A percentile compares a stretch with the other conserved stretches of the same genome.
Conservation (phyloP, 2,329 filamentous ascomycete species). For the Pseudogymnoascus sp. region DNA sequence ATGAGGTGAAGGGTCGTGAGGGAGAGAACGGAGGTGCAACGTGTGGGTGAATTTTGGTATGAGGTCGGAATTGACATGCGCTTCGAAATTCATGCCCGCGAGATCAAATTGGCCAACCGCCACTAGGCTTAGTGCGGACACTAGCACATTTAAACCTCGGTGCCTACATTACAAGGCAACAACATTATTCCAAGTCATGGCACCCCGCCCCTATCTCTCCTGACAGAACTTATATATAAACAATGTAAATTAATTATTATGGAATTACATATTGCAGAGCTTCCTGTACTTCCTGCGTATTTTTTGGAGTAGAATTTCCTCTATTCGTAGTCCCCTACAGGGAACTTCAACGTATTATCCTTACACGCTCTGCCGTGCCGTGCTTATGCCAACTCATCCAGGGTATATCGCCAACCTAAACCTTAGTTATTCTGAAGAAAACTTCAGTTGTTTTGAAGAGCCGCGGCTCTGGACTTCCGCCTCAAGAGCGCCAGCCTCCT, state of each 20-base stretch:
- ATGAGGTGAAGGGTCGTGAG: neutral
- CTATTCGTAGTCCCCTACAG: neutral
- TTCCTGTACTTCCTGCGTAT: neutral
- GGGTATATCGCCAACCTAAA: constrained; percentile 8
- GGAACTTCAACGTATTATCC: neutral
- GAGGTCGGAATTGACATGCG: constrained; percentile 5
- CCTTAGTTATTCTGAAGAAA: neutral
- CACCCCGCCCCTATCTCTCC: neutral
- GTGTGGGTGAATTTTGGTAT: neutral
- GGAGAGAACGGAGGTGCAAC: neutral
- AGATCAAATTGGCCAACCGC: constrained; percentile 8
- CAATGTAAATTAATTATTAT: constrained; percentile 9
- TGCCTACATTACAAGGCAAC: neutral
- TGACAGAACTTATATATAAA: neutral
- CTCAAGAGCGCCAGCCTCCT: constrained; percentile 59
- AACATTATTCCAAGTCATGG: neutral
- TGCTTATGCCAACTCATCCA: constrained; percentile 4
- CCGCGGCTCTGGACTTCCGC: neutral
- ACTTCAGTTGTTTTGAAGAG: constrained; percentile 2
- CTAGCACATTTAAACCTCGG: neutral
- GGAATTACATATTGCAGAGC: constrained; percentile 4
- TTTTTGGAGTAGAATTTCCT: constrained; percentile 5
- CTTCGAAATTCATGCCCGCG: constrained; percentile 8
- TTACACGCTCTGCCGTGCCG: neutral
- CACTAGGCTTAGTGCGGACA: constrained; percentile 7